Base-by-base conservation (phyloP, 257 asterid genomes). In the Lycium barbarum region DNA sequence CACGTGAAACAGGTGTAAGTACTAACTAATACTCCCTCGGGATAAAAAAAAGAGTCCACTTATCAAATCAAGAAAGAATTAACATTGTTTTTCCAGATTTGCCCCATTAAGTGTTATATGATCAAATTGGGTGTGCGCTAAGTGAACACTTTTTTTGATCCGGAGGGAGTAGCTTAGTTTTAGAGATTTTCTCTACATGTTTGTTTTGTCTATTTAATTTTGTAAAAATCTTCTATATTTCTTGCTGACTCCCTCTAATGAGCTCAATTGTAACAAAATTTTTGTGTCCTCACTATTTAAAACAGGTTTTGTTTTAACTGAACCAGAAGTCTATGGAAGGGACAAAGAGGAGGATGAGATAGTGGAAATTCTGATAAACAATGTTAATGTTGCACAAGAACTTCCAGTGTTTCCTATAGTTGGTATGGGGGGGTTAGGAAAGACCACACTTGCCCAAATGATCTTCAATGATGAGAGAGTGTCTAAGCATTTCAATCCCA, bases 361-460 rank as follows among this genome's bases (percentile, higher is more conserved):
- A 33, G 89, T 89, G 13, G 59, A 76, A 36, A 54, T 86, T 55
- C 36, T 86, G 89, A 83, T 88, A 84, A 84, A 86, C 26, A 55
- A 79, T 5, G 82, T 59, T 5, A 84, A 20, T 6, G 82, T 47
- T 22, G 17, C 18, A 15, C 84, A 86, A 45, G 18, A 36, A 3
- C 57, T 84, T 73, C 63, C 83, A 1, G 38, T 88, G 6, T 40
- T 83, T 12, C 87, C 88, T 4, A 54, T 88, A 55, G 2, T 88
- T 54, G 88, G 81, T 33, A 35, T 67, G n/a, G 22, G 74, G 12
- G 49, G 49, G 0, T 49, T 67, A 67, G 49, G 74, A 67, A 67
- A 67, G 12, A 67, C 49, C 5, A 35, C 74, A 0, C 49, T 67
- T 13, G 49, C 74, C 1, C 74, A 67, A 6, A 67, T 67, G 74